phyloP scores from a whole-genome alignment of 2,329 filamentous ascomycete species.

The Ilyonectria sp. region DNA sequence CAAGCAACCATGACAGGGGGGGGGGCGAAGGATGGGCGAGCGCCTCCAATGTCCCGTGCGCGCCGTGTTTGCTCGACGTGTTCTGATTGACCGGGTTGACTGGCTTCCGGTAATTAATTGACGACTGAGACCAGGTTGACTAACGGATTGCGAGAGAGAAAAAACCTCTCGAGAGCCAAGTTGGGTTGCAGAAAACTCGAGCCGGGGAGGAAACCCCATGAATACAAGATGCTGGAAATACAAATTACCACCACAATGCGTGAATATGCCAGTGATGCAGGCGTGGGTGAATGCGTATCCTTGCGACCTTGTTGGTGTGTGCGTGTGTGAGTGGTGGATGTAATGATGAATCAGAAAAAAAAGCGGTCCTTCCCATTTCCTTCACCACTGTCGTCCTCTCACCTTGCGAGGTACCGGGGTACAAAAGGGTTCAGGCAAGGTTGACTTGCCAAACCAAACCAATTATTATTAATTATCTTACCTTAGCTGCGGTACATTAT shows the following conservation, averaged over 20 bases:
- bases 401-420: conserved; percentile 27
- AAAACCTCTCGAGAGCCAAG: too few species aligned
- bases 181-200: too few species aligned
- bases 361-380: conserved; percentile 22
- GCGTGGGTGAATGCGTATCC: conserved; percentile 6
- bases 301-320: conserved; percentile 23
- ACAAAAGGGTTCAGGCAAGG: conserved; percentile 24
- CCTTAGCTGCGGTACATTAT: conserved; percentile 8
- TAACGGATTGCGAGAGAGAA: too few species aligned
- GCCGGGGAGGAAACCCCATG: neutral
- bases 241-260: conserved; percentile 10
- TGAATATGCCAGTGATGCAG: conserved; percentile 25
- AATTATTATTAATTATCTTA: conserved; percentile 30
- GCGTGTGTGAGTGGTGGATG: conserved; percentile 27
- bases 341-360: conserved; percentile 33
- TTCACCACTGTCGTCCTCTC: conserved; percentile 1
- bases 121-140: neutral
- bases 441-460: conserved; percentile 33
- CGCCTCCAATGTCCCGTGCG: conserved; percentile 27
- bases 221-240: neutral
- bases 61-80: conserved; percentile 17
- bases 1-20: conserved; percentile 35
- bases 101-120: neutral
- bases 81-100: conserved; percentile 1
- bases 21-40: conserved; percentile 22